Conservation (phyloP, 306 rosid genomes). For the Cucumis melo region DNA sequence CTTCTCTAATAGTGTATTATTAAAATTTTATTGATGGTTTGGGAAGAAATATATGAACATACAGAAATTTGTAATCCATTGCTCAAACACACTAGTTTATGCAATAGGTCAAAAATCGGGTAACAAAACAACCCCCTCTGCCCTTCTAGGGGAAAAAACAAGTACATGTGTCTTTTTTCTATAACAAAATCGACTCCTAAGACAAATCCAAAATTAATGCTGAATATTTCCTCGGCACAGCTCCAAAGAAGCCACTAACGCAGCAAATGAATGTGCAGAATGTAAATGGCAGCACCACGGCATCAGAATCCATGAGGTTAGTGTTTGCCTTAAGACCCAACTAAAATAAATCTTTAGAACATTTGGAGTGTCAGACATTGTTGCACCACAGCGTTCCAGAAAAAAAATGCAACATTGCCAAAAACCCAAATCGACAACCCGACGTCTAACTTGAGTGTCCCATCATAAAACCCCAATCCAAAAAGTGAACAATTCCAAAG, state of each 20-base stretch:
- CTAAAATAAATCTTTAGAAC: background rate
- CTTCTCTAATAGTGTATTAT: too few species aligned
- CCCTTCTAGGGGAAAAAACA: background rate
- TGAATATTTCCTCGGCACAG: background rate
- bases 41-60: background rate
- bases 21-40: too few species aligned
- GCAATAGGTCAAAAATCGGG: background rate
- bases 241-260: background rate
- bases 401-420: background rate
- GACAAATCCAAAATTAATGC: background rate
- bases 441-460: background rate
- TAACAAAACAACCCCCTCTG: background rate
- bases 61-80: background rate
- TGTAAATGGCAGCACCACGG: background rate
- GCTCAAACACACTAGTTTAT: background rate
- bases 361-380: background rate
- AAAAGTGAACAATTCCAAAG: background rate
- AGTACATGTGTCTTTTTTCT: background rate
- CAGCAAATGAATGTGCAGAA: background rate
- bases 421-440: background rate
- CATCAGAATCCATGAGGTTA: background rate
- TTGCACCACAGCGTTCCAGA: background rate
- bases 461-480: background rate
- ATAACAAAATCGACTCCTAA: background rate
- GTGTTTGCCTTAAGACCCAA: background rate